A percentile compares a stretch with the other conserved stretches of the same genome.
Evolutionary conservation across 208 protist genomes (phyloP).

Genomic region (Leishmania major): DNA sequence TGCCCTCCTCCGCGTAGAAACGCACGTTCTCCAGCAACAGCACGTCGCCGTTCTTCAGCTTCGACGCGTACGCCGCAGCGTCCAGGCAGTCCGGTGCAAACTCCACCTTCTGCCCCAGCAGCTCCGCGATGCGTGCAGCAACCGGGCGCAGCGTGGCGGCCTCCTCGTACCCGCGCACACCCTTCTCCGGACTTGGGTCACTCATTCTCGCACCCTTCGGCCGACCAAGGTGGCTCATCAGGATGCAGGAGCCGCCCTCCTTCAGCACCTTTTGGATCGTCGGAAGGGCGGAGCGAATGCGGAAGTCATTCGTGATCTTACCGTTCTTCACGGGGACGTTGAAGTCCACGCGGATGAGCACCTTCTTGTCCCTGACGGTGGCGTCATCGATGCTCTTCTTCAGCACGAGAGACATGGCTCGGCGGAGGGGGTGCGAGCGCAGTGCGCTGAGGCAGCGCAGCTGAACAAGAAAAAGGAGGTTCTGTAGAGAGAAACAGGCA

Average conservation of each 20-base stretch:
- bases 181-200: constrained; percentile 53
- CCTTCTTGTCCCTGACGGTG: constrained; percentile 91
- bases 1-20: constrained; percentile 98
- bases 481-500: no score
- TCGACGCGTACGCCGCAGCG: constrained; percentile 25
- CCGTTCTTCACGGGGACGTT: constrained; percentile 98
- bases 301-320: constrained; percentile 94
- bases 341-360: constrained; percentile 97
- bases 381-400: constrained; percentile 86
- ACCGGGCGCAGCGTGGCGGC: constrained; percentile 92
- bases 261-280: constrained; percentile 96
- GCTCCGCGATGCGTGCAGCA: constrained; percentile 80
- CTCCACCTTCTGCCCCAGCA: constrained; percentile 75
- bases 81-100: constrained; percentile 78
- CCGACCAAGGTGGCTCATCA: constrained; percentile 98
- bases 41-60: constrained; percentile 79
- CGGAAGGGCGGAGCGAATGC: constrained; percentile 92
- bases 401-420: constrained; percentile 48
- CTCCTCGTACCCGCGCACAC: constrained; percentile 74
- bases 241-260: constrained; percentile 83
- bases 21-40: constrained; percentile 99
- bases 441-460: no score
- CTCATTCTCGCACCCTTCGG: constrained; percentile 94
- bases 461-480: no score
- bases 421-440: not conserved